Conservation (phyloP, 2,329 filamentous ascomycete species). For the Daldinia sp. region DNA sequence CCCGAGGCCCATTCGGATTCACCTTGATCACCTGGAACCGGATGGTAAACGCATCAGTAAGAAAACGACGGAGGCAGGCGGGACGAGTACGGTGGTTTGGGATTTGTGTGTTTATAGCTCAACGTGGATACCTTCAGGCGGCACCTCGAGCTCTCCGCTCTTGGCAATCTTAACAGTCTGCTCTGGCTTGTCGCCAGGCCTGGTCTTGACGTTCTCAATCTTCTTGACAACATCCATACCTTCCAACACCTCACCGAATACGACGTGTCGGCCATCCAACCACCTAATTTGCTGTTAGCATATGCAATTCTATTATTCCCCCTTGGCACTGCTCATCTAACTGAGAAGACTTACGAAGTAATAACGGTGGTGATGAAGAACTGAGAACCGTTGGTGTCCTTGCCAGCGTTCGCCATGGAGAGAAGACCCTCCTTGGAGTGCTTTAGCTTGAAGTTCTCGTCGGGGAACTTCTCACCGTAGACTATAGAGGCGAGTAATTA, state of each 20-base stretch:
- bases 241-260: constrained; percentile 89
- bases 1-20: constrained; percentile 50
- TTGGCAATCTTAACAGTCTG: constrained; percentile 78
- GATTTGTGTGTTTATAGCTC: constrained; percentile 72
- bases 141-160: constrained; percentile 84
- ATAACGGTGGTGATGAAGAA: constrained; percentile 90
- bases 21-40: constrained; percentile 48
- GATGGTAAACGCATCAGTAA: constrained; percentile 45
- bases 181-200: constrained; percentile 71
- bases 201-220: constrained; percentile 77
- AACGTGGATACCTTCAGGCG: constrained; percentile 90
- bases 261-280: constrained; percentile 85
- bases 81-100: constrained; percentile 44
- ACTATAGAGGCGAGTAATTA: constrained; percentile 57
- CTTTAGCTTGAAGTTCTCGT: constrained; percentile 96
- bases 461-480: constrained; percentile 83
- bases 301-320: background rate
- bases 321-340: background rate
- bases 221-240: constrained; percentile 82
- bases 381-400: constrained; percentile 87
- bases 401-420: constrained; percentile 86
- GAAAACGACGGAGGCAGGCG: constrained; percentile 49
- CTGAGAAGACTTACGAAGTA: constrained; percentile 67
- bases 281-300: constrained; percentile 59
- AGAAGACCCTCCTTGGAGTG: constrained; percentile 85